Conservation (phyloP, 768 basidiomycete genomes). For the Pleurotus salmoneostramineus region DNA sequence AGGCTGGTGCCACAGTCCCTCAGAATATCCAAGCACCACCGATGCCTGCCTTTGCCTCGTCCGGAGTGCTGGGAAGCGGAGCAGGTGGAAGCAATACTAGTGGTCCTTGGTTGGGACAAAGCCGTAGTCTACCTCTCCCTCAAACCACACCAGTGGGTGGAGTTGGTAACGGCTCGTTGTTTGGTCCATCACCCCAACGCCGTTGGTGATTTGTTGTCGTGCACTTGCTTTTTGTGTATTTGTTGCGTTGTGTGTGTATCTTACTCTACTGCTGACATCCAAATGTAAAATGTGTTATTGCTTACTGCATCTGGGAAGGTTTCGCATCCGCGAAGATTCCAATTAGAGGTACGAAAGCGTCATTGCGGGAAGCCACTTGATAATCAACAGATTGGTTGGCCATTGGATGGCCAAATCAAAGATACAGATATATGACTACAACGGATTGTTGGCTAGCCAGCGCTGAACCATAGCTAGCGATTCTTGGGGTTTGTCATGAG, state of each 20-base stretch:
- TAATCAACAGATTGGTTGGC: too few species aligned
- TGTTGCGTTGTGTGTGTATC: too few species aligned
- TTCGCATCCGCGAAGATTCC: too few species aligned
- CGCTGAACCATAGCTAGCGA: constrained; percentile 56
- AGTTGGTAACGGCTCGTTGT: not conserved
- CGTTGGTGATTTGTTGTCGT: not conserved
- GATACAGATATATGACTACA: constrained; percentile 22
- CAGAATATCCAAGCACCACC: not conserved
- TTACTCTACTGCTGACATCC: too few species aligned
- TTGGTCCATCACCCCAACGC: not conserved
- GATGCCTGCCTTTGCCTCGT: not conserved
- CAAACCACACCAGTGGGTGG: not conserved
- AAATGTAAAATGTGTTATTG: too few species aligned
- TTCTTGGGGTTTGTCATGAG: constrained; percentile 56
- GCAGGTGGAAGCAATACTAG: not conserved
- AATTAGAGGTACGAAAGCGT: too few species aligned
- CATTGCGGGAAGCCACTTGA: too few species aligned
- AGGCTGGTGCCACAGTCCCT: not conserved
- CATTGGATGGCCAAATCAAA: too few species aligned
- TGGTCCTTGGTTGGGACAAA: not conserved
- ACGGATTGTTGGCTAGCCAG: constrained; percentile 47
- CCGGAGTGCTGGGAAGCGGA: not conserved
- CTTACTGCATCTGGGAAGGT: too few species aligned
- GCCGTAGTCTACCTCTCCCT: not conserved
- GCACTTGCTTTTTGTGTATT: not conserved